phyloP scores from a whole-genome alignment of 176 grass and related monocot genomes.

The Aegilops tauschii region DNA sequence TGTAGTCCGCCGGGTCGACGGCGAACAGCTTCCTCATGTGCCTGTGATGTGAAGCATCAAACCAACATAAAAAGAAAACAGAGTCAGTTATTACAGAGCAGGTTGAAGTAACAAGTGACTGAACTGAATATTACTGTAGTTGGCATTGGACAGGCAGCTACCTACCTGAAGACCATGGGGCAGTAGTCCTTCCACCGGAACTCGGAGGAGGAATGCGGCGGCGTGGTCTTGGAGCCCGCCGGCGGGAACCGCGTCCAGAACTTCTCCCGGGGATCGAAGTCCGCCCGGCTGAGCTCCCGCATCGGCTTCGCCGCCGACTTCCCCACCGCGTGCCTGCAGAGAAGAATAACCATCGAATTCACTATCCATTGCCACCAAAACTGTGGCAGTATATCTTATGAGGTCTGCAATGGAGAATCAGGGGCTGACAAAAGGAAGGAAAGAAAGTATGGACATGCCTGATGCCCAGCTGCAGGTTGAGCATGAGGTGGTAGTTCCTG shows the following conservation, averaged over 20 bases:
- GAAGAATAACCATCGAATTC: background rate
- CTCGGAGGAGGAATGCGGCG: conserved; percentile 37
- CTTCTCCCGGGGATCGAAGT: conserved; percentile 51
- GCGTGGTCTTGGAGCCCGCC: conserved; percentile 43
- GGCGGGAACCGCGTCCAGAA: conserved; percentile 54
- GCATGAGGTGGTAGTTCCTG: conserved; percentile 73
- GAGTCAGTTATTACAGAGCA: background rate
- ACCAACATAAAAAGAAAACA: too few relatives aligned
- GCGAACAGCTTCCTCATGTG: conserved; percentile 67
- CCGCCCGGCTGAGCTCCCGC: conserved; percentile 28
- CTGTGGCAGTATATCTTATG: too few relatives aligned
- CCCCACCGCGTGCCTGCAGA: conserved; percentile 42
- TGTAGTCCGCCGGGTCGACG: conserved; percentile 69
- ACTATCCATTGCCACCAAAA: too few relatives aligned
- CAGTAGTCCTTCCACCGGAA: conserved; percentile 68
- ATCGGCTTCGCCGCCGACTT: conserved; percentile 10
- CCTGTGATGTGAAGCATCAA: background rate
- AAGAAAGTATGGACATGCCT: background rate
- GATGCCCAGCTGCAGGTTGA: conserved; percentile 68
- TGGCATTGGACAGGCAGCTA: background rate
- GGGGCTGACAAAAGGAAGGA: too few relatives aligned
- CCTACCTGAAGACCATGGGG: conserved; percentile 54
- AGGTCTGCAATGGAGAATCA: too few relatives aligned
- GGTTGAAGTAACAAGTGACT: background rate
- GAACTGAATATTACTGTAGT: background rate